Base-by-base conservation (phyloP, 2,329 filamentous ascomycete genomes). In the Cryphonectria nitschkei region DNA sequence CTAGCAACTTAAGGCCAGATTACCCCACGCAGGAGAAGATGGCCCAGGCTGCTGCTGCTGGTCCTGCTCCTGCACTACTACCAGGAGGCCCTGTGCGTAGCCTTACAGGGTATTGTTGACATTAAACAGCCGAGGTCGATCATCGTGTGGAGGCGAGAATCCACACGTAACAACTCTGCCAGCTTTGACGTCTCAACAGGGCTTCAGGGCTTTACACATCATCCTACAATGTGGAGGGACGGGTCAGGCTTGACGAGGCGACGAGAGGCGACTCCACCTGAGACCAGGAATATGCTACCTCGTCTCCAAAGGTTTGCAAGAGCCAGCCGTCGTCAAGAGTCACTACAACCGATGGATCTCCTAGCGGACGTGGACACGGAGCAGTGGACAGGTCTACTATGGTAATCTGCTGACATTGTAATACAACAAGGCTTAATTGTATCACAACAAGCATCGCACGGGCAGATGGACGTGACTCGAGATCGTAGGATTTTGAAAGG, bases 151-250 rank as follows among this genome's bases (percentile, higher is more conserved):
- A 69, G 65, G 65, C 39, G 62, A 56, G 61, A 61, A 66, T 52
- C 68, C 62, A 69, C 68, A 52, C 39, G 50, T 61, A 65, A 54
- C 56, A 62, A 32, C 60, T 46, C 39, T 69, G 68, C 68, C 68
- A 66, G 29, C 58, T 39, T 61, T 14, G 34, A 61, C 16, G 58
- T 61, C 58, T 37, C 56, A 32, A 32, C 34, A 34, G 14, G 54
- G 54, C 54, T 19, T 32, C 54, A 58, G 54, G n/a, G 22, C 58
- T 22, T 22, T 60, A 37, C 58, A 39, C 34, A 39, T 50, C 58
- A 22, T 39, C 16, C 32, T 58, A n/a, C 58, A 14, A 19, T 61
- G 58, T 61, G 19, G 32, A 19, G 58, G 34, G 32, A 39, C 26
- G 11, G 37, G 50, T 39, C 39, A 46, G 61, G 37, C 61, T n/a